Conservation (phyloP, 495 filamentous ascomycete genomes). For the Trichocladium uniseriatum region DNA sequence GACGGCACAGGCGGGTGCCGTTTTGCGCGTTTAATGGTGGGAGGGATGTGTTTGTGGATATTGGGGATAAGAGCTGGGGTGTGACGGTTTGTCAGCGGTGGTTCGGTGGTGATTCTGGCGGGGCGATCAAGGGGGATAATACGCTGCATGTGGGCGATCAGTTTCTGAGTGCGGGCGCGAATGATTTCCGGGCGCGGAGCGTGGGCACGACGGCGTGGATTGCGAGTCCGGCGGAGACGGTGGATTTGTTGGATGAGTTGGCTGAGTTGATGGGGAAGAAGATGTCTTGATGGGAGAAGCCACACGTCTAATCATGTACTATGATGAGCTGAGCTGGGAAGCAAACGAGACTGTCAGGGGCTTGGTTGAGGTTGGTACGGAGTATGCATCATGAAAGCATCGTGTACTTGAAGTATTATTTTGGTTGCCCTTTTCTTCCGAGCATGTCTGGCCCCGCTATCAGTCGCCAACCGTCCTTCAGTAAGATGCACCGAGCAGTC, state of each 20-base stretch:
- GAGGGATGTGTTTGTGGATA: slow-evolving; percentile 96
- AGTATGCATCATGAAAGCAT: no score
- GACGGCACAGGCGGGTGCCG: slow-evolving; percentile 49
- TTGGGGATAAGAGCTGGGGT: slow-evolving; percentile 95
- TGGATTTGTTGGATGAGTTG: slow-evolving; percentile 78
- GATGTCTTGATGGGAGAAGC: slow-evolving; percentile 20
- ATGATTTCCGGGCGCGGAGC: slow-evolving; percentile 81
- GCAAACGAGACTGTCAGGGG: no score
- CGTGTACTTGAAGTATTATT: no score
- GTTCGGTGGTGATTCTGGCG: slow-evolving; percentile 47
- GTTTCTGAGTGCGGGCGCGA: slow-evolving; percentile 89
- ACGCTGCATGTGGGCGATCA: slow-evolving; percentile 90
- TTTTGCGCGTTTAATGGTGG: slow-evolving; percentile 99
- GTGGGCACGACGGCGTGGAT: slow-evolving; percentile 78
- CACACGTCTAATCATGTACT: no score
- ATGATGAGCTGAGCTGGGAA: no score
- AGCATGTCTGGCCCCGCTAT: no score
- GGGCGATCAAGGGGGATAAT: slow-evolving; percentile 38
- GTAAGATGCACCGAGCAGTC: no score
- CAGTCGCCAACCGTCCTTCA: no score
- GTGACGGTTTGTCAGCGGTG: slow-evolving; percentile 88
- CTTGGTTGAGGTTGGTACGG: no score
- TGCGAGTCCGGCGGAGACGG: slow-evolving; percentile 81
- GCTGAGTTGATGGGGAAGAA: slow-evolving; percentile 46
- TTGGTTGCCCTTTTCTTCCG: no score